Evolutionary conservation across 1,284 basidiomycete genomes (phyloP), one percentile per base, ranked within the genome.

Genomic region (Ceratobasidium sp.): DNA sequence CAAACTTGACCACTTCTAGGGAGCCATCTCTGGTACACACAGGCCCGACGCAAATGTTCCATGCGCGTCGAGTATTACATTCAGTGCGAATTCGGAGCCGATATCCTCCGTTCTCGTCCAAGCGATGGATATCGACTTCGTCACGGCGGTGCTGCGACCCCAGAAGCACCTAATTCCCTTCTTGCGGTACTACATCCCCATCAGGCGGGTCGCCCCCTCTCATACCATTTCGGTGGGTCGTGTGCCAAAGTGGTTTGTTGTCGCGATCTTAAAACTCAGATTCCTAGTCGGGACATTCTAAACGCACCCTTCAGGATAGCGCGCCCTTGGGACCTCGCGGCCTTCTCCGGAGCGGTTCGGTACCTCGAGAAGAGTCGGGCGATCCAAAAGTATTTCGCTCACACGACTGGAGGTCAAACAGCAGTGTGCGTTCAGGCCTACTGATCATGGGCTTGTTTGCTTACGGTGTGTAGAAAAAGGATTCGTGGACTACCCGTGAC

Each of bases 41-140:
- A 26, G 23, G 30, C 55, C 50, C 21, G 36, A 67, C 36, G 39
- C 34, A 8, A 8, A 21, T 21, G 41, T 32, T 8, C 16, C 64
- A 8, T 45, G 50, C 6, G 62, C 26, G 21, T 41, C 14, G 23
- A 12, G 12, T 9, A 34, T 57, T 18, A 26, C 53, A 12, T 5
- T 5, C 6, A 32, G 14, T 30, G 34, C 6, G 32, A 3, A 2
- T 55, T 6, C 6, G 28, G 36, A 45, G 23, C 14, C 43, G 45
- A 53, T 43, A 23, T 67, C 64, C 21, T 34, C 64, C 18, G 64
- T 48, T 2, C 55, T 55, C 50, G 53, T 50, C 28, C 50, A 55
- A 16, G 64, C 64, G 34, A 36, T 55, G 30, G 52, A 67, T 6
- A 50, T 67, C 26, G 64, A 50, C 34, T 67, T 67, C 23, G 36